Conservation (phyloP, 345 rosid species). For the Barbarea vulgaris region DNA sequence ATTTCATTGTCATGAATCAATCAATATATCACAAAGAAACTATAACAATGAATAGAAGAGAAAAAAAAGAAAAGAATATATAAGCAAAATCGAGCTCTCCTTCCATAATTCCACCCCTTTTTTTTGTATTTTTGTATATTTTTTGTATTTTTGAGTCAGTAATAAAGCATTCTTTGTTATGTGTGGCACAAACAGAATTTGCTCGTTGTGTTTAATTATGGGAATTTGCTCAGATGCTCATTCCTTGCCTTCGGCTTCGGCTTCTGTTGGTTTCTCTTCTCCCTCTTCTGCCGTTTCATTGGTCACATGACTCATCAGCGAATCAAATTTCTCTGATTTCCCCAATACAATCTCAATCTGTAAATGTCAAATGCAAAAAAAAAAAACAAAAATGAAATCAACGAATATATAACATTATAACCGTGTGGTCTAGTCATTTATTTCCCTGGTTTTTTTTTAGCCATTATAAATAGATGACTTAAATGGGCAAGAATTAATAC, state of each 20-base stretch:
- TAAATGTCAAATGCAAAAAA: neutral
- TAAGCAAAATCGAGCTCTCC: neutral
- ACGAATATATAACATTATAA: neutral
- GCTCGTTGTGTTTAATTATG: neutral
- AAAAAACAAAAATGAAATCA: neutral
- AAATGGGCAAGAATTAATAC: too few relatives aligned
- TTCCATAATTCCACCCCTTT: neutral
- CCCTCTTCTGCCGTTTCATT: neutral
- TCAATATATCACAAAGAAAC: neutral
- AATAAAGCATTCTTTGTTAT: neutral
- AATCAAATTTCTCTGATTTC: conserved; percentile 65
- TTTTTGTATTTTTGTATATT: too few relatives aligned
- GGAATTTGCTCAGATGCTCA: neutral
- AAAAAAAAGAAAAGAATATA: neutral
- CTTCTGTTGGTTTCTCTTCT: neutral
- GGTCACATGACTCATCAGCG: conserved; percentile 1
- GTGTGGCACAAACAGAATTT: neutral
- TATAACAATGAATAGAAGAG: neutral
- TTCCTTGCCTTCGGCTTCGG: neutral
- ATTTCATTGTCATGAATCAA: neutral
- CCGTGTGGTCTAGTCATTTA: neutral
- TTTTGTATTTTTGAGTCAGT: neutral
- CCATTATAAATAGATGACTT: too few relatives aligned
- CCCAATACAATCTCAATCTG: conserved; percentile 69
- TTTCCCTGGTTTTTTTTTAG: too few relatives aligned